A percentile compares a stretch with the other conserved stretches of the same genome.
Conservation (phyloP, 139 green algal species). For the Chlorella sp. region DNA sequence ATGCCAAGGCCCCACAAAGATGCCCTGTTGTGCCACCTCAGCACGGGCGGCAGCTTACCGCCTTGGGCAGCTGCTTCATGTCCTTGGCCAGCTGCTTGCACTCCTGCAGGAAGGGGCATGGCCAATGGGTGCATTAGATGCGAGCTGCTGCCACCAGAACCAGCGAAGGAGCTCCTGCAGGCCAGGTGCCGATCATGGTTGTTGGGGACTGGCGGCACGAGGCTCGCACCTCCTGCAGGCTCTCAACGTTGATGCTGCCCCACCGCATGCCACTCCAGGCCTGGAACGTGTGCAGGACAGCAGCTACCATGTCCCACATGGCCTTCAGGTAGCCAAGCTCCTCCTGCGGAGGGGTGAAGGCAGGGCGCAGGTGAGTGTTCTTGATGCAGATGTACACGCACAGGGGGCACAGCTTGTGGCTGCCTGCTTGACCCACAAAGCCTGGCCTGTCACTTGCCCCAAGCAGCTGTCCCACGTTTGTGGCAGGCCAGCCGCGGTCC, state of each 20-base stretch:
- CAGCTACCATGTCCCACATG: constrained; percentile 82
- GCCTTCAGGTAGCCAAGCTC: constrained; percentile 86
- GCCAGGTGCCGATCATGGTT: too few species aligned
- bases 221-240: too few species aligned
- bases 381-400: too few species aligned
- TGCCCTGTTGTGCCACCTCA: neutral
- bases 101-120: constrained; percentile 87
- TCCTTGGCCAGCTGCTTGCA: constrained; percentile 88
- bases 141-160: too few species aligned
- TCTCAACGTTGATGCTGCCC: constrained; percentile 89
- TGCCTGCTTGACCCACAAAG: too few species aligned
- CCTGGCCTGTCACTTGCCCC: too few species aligned
- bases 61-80: constrained; percentile 85
- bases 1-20: too few species aligned
- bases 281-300: constrained; percentile 83
- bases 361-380: neutral
- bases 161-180: too few species aligned
- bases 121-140: too few species aligned
- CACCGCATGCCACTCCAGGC: constrained; percentile 88
- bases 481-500: neutral
- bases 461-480: neutral
- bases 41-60: constrained; percentile 2
- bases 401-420: too few species aligned
- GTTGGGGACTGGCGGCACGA: too few species aligned
- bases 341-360: constrained; percentile 53